These are phyloP conservation scores for Xylaria sp. DNA, from an alignment of 2,329 filamentous ascomycete genomes.

Conservation along the genomic window DNA sequence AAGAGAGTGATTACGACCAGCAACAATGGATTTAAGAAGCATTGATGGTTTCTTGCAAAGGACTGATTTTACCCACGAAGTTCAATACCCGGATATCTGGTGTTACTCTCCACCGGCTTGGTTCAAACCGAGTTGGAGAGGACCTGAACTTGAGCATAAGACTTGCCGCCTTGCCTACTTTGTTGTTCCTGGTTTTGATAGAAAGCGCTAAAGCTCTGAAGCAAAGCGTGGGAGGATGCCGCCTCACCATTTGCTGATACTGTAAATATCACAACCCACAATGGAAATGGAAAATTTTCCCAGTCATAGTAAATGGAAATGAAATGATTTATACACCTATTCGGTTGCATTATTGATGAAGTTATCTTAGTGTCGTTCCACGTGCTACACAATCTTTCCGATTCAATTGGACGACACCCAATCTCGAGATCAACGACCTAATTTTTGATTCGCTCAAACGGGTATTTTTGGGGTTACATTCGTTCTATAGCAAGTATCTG, in stretches of 20 bases:
- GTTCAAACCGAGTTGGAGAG: conserved; percentile 32
- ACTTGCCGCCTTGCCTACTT: conserved; percentile 15
- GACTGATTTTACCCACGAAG: conserved; percentile 19
- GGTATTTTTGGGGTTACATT: not conserved
- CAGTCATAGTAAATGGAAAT: not conserved
- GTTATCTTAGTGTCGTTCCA: too few species aligned
- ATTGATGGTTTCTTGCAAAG: conserved; percentile 26
- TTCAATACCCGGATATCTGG: conserved; percentile 29
- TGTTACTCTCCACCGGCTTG: conserved; percentile 27
- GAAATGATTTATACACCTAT: not conserved
- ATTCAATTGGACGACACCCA: too few species aligned
- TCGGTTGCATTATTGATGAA: too few species aligned
- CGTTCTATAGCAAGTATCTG: not conserved
- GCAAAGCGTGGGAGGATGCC: conserved; percentile 27
- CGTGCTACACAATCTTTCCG: too few species aligned
- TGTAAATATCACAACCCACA: conserved; percentile 39
- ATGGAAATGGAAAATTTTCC: conserved; percentile 31
- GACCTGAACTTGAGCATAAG: conserved; percentile 23
- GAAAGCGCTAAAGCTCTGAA: conserved; percentile 29
- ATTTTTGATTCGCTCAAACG: not conserved
- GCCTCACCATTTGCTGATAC: conserved; percentile 33
- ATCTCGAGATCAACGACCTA: not conserved
- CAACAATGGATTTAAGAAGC: conserved; percentile 29
- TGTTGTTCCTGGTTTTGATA: conserved; percentile 21
- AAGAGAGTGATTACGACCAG: conserved; percentile 4